These are phyloP conservation scores for Rosa multiflora DNA, from an alignment of 306 rosid genomes.

Conservation along the genomic window DNA sequence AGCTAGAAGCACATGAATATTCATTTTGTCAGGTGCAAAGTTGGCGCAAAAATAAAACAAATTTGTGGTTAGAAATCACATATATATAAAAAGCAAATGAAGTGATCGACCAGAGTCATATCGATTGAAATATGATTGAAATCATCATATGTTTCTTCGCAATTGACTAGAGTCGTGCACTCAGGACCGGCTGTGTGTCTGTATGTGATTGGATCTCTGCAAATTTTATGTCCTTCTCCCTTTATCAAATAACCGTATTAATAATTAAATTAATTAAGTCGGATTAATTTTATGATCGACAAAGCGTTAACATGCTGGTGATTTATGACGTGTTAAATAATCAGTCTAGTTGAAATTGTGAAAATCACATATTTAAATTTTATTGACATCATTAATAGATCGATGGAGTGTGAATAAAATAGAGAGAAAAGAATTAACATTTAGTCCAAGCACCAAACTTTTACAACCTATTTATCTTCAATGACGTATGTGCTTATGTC, in stretches of 20 bases:
- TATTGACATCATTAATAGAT: no score
- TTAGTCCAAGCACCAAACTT: no score
- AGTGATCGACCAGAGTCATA: not conserved
- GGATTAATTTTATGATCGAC: no score
- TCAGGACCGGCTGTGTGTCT: not conserved
- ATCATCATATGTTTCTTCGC: not conserved
- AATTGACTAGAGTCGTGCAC: not conserved
- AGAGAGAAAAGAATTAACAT: no score
- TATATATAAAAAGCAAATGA: not conserved
- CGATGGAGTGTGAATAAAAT: no score
- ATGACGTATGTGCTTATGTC: not conserved
- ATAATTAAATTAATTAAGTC: not conserved
- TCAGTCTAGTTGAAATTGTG: not conserved
- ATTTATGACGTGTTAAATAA: not conserved
- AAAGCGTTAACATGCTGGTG: not conserved
- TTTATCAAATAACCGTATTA: not conserved
- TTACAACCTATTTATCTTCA: not conserved
- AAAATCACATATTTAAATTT: no score
- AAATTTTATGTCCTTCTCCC: not conserved
- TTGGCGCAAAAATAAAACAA: constrained; percentile 2
- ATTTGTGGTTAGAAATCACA: not conserved
- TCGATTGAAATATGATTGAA: not conserved
- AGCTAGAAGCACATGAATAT: not conserved
- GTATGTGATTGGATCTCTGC: not conserved
- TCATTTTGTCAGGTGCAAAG: not conserved